These are phyloP conservation scores for Sphaerulina populicola DNA, from an alignment of 2,329 filamentous ascomycete genomes.

Conservation along the genomic window DNA sequence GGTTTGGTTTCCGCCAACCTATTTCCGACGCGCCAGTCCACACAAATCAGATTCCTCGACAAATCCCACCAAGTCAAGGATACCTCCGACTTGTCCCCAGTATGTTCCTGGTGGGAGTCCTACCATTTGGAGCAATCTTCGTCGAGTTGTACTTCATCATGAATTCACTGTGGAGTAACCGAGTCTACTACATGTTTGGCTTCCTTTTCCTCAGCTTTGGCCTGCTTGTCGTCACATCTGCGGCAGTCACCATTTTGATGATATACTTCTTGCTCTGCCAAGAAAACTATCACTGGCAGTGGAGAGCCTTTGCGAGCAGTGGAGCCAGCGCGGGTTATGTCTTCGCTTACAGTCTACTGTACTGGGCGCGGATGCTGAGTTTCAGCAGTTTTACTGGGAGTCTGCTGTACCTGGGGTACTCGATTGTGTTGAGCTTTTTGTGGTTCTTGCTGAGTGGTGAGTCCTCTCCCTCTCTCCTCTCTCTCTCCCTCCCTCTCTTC, in stretches of 20 bases:
- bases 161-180: constrained; percentile 96
- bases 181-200: constrained; percentile 99
- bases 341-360: constrained; percentile 81
- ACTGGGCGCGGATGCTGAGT: constrained; percentile 80
- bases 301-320: constrained; percentile 85
- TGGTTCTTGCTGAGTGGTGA: constrained; percentile 91
- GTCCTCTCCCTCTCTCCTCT: constrained; percentile 35
- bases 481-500: too few relatives aligned
- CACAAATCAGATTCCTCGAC: constrained; percentile 95
- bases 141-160: constrained; percentile 99
- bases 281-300: constrained; percentile 99
- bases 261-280: constrained; percentile 93
- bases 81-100: constrained; percentile 83
- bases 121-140: constrained; percentile 94
- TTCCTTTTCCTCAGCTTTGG: constrained; percentile 97
- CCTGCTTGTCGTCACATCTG: constrained; percentile 91
- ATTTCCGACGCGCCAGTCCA: constrained; percentile 72
- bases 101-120: constrained; percentile 81
- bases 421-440: constrained; percentile 74
- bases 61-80: constrained; percentile 76
- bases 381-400: constrained; percentile 77
- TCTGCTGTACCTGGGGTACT: constrained; percentile 90
- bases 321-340: constrained; percentile 88
- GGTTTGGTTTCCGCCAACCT: constrained; percentile 72
- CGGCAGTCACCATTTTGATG: constrained; percentile 84